These are phyloP conservation scores for Dactylis glomerata DNA, from an alignment of 176 grass and related monocot species.

Conservation along the genomic window DNA sequence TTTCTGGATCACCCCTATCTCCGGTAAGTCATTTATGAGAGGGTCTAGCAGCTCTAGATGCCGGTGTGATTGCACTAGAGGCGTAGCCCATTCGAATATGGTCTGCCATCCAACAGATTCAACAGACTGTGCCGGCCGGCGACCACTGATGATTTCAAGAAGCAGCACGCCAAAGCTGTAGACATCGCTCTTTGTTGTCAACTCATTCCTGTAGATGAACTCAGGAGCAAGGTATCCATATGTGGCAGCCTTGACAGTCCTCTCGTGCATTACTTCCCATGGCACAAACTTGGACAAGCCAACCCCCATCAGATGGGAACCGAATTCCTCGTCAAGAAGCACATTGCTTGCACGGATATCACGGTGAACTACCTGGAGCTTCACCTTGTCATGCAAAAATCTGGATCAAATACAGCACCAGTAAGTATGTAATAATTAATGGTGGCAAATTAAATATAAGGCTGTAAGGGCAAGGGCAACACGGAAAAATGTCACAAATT, in stretches of 20 bases:
- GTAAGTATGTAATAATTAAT: constrained; percentile 2
- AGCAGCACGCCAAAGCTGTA: constrained; percentile 97
- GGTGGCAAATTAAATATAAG: neutral
- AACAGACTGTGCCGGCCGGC: constrained; percentile 71
- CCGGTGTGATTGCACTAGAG: constrained; percentile 80
- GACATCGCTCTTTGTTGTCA: constrained; percentile 95
- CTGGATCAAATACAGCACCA: constrained; percentile 38
- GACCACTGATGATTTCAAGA: constrained; percentile 83
- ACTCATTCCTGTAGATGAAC: constrained; percentile 91
- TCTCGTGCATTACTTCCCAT: constrained; percentile 98
- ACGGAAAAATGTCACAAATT: neutral
- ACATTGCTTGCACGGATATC: constrained; percentile 95
- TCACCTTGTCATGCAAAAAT: constrained; percentile 98
- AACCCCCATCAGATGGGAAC: constrained; percentile 94
- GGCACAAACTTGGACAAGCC: constrained; percentile 94
- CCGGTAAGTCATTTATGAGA: constrained; percentile 70
- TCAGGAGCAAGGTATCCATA: constrained; percentile 95
- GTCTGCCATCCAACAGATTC: constrained; percentile 89
- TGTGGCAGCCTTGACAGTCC: constrained; percentile 83
- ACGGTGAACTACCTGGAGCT: constrained; percentile 94
- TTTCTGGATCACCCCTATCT: constrained; percentile 81
- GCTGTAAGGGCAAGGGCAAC: neutral
- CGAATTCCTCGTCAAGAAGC: constrained; percentile 88
- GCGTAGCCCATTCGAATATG: constrained; percentile 96
- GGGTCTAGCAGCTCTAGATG: constrained; percentile 91